A percentile compares a stretch with the other conserved stretches of the same genome.
Conservation (phyloP, 495 filamentous ascomycete species). For the Penicillium ucsense region DNA sequence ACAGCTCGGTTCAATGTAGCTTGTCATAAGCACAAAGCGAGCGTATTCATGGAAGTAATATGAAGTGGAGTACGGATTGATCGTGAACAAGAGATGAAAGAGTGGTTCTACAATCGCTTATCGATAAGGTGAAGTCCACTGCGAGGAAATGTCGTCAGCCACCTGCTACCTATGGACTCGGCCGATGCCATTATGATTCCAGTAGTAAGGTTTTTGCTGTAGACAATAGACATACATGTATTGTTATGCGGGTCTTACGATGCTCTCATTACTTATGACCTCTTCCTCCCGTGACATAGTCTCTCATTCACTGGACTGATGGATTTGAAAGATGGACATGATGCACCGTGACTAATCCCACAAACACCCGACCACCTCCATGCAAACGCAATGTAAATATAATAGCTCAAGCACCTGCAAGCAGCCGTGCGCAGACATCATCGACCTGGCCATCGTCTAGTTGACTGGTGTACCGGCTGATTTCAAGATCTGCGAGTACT, state of each 20-base stretch:
- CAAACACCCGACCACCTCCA: not conserved
- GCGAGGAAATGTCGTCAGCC: no score
- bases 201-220: no score
- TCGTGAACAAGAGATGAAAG: not conserved
- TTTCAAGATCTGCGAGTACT: slow-evolving; percentile 73
- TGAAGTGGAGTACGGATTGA: not conserved
- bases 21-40: not conserved
- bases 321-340: no score
- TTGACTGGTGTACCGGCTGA: slow-evolving; percentile 64
- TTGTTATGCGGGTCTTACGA: no score
- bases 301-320: no score
- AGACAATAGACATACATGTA: no score
- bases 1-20: no score
- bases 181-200: no score
- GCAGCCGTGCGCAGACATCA: slow-evolving; percentile 74
- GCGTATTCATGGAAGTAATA: not conserved
- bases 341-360: not conserved
- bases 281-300: no score
- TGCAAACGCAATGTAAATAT: not conserved
- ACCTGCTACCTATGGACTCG: no score
- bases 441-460: slow-evolving; percentile 81
- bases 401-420: slow-evolving; percentile 41
- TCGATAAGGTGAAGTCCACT: slow-evolving; percentile 3
- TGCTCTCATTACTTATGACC: no score
- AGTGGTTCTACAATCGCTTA: not conserved